Percentiles rank a stretch among this genome's conserved stretches.
phyloP scores from a whole-genome alignment of 768 basidiomycete genomes.

The Suillus spraguei region DNA sequence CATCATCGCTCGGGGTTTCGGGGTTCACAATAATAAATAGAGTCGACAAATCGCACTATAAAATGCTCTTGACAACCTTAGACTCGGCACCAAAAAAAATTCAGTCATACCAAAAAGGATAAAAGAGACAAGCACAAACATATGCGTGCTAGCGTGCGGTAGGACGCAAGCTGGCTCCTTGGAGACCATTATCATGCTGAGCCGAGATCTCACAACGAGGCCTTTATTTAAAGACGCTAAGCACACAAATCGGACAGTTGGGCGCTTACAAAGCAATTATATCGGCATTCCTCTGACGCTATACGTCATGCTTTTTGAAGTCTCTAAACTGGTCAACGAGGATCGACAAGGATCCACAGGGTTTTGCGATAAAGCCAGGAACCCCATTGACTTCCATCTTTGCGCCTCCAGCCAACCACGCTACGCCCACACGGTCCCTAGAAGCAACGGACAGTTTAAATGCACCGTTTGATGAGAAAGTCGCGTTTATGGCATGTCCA shows the following conservation, averaged over 20 bases:
- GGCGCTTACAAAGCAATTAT: constrained; percentile 6
- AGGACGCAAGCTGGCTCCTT: neutral
- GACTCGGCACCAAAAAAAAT: neutral
- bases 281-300: too few relatives aligned
- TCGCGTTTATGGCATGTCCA: constrained; percentile 24
- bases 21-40: neutral
- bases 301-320: neutral
- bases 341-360: constrained; percentile 9
- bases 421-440: constrained; percentile 4
- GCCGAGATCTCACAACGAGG: neutral
- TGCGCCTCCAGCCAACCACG: constrained; percentile 2
- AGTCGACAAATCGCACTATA: neutral
- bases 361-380: constrained; percentile 1
- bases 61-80: neutral
- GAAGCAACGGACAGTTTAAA: constrained; percentile 8
- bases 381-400: neutral
- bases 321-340: neutral
- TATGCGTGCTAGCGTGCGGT: neutral
- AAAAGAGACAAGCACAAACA: neutral
- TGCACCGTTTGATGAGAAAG: constrained; percentile 11
- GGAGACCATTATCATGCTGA: neutral
- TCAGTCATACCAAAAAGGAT: neutral
- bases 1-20: neutral
- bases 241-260: neutral
- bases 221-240: constrained; percentile 4